These are phyloP conservation scores for Pichia sp. DNA, from an alignment of 1,139 yeast genomes.

Conservation along the genomic window DNA sequence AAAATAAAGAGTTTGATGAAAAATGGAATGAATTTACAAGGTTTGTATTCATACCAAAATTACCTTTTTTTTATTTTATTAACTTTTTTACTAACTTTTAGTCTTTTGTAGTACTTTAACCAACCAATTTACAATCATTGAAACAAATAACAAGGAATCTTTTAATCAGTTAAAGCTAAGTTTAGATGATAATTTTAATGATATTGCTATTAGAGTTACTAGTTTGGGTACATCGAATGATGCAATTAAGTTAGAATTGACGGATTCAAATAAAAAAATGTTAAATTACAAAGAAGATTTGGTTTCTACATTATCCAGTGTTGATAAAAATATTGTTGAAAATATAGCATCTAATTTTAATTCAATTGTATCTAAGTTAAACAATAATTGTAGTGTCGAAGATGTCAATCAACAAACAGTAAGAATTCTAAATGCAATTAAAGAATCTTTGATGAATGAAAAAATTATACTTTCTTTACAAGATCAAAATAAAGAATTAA, in stretches of 20 bases:
- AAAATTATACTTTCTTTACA: neutral
- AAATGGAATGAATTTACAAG: neutral
- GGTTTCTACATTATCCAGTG: constrained; percentile 5
- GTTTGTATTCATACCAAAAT: constrained; percentile 3
- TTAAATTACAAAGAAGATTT: neutral
- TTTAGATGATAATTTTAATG: constrained; percentile 10
- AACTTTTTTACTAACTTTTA: constrained; percentile 1
- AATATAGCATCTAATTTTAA: neutral
- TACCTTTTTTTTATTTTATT: neutral
- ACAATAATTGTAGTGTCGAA: neutral
- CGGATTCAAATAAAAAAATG: neutral
- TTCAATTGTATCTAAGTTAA: neutral
- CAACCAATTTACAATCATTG: neutral
- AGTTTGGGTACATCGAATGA: constrained; percentile 4
- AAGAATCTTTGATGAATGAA: neutral
- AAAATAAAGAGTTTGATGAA: neutral
- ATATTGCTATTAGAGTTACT: constrained; percentile 6
- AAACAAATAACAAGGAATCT: neutral
- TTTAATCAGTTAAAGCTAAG: constrained; percentile 1
- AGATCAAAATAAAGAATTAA: neutral
- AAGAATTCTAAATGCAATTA: neutral
- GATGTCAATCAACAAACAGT: neutral
- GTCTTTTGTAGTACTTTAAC: neutral
- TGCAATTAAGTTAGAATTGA: neutral
- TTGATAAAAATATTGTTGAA: constrained; percentile 6